phyloP scores from a whole-genome alignment of 2,329 filamentous ascomycete species.

The Penicillium brasilianum region DNA sequence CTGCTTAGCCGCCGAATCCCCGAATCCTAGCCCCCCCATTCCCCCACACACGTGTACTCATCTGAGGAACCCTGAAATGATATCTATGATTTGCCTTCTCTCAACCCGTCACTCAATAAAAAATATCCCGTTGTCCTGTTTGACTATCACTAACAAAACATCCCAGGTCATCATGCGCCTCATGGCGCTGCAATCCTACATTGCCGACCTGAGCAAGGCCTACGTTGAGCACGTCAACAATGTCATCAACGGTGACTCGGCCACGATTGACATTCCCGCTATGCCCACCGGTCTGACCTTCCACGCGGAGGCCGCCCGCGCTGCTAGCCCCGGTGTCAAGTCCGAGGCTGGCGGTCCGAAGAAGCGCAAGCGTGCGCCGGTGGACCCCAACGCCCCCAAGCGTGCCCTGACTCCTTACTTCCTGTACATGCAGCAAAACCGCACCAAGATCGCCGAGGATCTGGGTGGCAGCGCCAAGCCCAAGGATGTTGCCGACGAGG shows the following conservation, averaged over 20 bases:
- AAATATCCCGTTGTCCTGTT: neutral
- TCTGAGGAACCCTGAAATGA: neutral
- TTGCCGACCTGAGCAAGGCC: constrained; percentile 78
- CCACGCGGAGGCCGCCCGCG: constrained; percentile 44
- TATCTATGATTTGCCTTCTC: neutral
- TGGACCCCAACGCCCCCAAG: constrained; percentile 94
- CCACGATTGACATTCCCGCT: constrained; percentile 59
- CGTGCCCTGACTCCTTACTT: constrained; percentile 93
- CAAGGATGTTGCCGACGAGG: constrained; percentile 85
- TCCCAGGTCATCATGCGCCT: constrained; percentile 75
- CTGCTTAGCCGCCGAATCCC: neutral
- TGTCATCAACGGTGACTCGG: constrained; percentile 68
- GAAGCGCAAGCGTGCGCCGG: constrained; percentile 84
- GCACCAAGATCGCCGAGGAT: constrained; percentile 79
- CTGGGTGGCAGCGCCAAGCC: constrained; percentile 77
- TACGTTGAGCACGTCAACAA: constrained; percentile 90
- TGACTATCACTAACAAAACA: constrained; percentile 31
- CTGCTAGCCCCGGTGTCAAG: constrained; percentile 43
- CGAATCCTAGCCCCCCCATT: neutral
- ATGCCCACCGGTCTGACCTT: constrained; percentile 44
- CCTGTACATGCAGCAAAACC: constrained; percentile 87
- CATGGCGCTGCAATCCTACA: constrained; percentile 76
- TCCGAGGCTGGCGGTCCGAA: constrained; percentile 70
- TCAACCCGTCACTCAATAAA: neutral
- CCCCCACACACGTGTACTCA: neutral